phyloP scores from a whole-genome alignment of 2,329 filamentous ascomycete genomes.

The Tolypocladium nubicola region DNA sequence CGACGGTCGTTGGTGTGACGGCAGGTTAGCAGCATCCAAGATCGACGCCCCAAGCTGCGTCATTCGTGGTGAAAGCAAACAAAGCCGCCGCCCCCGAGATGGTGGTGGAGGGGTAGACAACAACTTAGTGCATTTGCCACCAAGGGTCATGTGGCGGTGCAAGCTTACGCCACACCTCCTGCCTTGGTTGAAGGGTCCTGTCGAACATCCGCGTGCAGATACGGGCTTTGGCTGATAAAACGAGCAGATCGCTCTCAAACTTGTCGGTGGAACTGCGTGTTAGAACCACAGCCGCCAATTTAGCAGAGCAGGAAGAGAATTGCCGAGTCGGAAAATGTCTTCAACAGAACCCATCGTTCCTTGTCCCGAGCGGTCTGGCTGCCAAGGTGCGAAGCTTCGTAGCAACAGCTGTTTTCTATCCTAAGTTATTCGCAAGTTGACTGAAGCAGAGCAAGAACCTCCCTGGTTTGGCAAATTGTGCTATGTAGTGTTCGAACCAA shows the following conservation, averaged over 20 bases:
- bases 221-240: too few species aligned
- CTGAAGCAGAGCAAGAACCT: too few species aligned
- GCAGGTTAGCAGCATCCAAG: not conserved
- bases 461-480: not conserved
- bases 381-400: too few species aligned
- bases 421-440: too few species aligned
- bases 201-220: too few species aligned
- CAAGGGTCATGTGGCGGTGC: not conserved
- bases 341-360: too few species aligned
- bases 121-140: not conserved
- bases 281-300: not conserved
- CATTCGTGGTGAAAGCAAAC: not conserved
- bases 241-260: too few species aligned
- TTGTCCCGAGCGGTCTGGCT: not conserved
- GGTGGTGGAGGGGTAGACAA: not conserved
- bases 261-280: not conserved
- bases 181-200: too few species aligned
- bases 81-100: not conserved
- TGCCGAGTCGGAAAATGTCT: too few species aligned
- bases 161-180: not conserved
- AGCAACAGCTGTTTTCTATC: too few species aligned
- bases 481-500: too few species aligned
- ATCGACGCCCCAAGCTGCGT: not conserved
- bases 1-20: not conserved
- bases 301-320: not conserved